These are phyloP conservation scores for Aspergillus pseudonomiae DNA, from an alignment of 2,329 filamentous ascomycete species.

Conservation along the genomic window DNA sequence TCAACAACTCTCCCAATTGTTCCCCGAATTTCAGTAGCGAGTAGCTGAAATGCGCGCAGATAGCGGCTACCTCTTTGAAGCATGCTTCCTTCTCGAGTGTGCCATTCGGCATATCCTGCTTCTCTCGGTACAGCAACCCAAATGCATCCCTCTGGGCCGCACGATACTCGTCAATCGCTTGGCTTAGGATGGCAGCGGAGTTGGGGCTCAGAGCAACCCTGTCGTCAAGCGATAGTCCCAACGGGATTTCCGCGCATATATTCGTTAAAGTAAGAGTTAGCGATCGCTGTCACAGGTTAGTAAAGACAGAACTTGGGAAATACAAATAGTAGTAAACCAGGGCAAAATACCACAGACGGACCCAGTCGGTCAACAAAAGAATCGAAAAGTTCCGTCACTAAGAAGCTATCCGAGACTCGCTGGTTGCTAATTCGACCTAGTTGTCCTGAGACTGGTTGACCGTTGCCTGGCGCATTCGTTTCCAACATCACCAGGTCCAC, in stretches of 20 bases:
- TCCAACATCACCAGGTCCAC: not conserved
- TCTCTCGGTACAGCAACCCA: slow-evolving; percentile 75
- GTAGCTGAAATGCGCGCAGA: slow-evolving; percentile 94
- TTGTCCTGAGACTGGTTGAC: not conserved
- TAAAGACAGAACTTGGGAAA: slow-evolving; percentile 3
- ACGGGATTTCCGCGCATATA: slow-evolving; percentile 84
- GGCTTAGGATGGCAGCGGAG: slow-evolving; percentile 75
- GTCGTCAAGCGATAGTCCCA: slow-evolving; percentile 67
- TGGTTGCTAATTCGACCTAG: rapidly evolving
- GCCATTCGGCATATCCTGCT: slow-evolving; percentile 67
- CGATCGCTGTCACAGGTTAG: slow-evolving; percentile 63
- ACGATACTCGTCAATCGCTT: slow-evolving; percentile 80
- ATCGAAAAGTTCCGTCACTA: slow-evolving; percentile 82
- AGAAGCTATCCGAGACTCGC: slow-evolving; percentile 9
- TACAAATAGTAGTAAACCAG: not conserved
- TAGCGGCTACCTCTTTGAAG: slow-evolving; percentile 96
- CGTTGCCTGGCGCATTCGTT: not conserved
- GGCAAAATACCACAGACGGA: slow-evolving; percentile 71
- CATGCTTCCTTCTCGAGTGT: slow-evolving; percentile 82
- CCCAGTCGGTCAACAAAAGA: slow-evolving; percentile 86
- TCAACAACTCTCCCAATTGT: slow-evolving; percentile 80
- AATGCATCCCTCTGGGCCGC: slow-evolving; percentile 75
- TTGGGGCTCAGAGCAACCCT: slow-evolving; percentile 73
- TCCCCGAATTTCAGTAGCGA: slow-evolving; percentile 88
- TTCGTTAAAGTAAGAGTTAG: slow-evolving; percentile 85